Base-by-base conservation (phyloP, 129 eudicot genomes). In the Artemisia tridentata region DNA sequence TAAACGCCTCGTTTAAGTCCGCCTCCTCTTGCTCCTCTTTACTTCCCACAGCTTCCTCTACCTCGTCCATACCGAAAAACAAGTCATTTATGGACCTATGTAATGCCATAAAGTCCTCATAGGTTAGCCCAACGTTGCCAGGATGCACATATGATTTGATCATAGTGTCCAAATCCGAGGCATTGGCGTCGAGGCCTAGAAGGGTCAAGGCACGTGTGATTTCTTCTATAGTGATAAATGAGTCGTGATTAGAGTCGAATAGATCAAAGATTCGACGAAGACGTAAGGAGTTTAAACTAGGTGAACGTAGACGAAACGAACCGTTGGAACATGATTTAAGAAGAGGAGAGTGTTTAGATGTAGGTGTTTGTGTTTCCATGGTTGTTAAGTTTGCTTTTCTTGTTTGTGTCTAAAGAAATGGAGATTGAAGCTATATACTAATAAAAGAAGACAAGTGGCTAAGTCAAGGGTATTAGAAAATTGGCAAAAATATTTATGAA, bases 241-340 rank as follows among this genome's bases (percentile, higher is more conserved):
- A 57, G 63, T 91, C 93, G 34, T 80, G 72, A 80, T 88, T 84
- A 29, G 82, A 76, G 61, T 91, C 97, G 54, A 88, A 91, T 17
- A 88, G 21, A 29, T 91, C 96, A 61, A 91, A 91, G 21, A 91
- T 87, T 2, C 93, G 85, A 11, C 93, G 96, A 25, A 91, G 88
- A 14, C 96, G 92, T 17, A 91, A 41, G 16, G 93, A 76, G 56
- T 91, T 86, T 12, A 91, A 87, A 75, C 91, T 86, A 1, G 95
- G 88, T 65, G 91, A 76, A 0, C 91, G 89, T 6, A 91, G 97
- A 23, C 75, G 75, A 66, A 80, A 80, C 16, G 83, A 78, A 8
- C 72, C 72, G 56, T 51, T 69, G 51, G 78, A 73, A 17, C 48
- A 23, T 29, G 71, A 77, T 46, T 77, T 77, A 17, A 77, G 34